phyloP scores from a whole-genome alignment of 2,329 filamentous ascomycete species.

The Neurospora crassa region DNA sequence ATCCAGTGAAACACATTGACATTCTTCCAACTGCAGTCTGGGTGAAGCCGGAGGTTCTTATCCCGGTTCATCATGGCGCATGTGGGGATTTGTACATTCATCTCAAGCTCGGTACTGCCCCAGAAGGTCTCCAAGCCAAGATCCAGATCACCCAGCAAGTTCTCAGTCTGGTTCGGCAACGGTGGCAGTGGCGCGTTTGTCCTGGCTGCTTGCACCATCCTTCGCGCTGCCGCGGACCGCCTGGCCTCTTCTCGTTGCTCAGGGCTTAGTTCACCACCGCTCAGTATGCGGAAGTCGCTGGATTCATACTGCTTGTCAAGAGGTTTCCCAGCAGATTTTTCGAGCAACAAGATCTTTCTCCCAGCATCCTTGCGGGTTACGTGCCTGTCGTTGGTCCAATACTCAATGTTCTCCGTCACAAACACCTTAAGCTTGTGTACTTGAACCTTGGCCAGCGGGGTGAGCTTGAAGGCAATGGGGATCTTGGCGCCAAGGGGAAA shows the following conservation, averaged over 20 bases:
- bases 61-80: slow-evolving; percentile 79
- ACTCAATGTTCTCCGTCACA: slow-evolving; percentile 83
- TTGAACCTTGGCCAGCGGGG: slow-evolving; percentile 84
- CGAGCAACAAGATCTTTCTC: slow-evolving; percentile 75
- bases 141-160: slow-evolving; percentile 72
- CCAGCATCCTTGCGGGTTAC: slow-evolving; percentile 79
- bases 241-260: slow-evolving; percentile 39
- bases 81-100: slow-evolving; percentile 84
- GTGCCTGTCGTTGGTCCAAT: slow-evolving; percentile 77
- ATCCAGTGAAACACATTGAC: slow-evolving; percentile 96
- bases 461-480: slow-evolving; percentile 89
- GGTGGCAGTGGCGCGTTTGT: slow-evolving; percentile 29
- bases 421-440: slow-evolving; percentile 88
- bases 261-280: slow-evolving; percentile 65
- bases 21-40: slow-evolving; percentile 88
- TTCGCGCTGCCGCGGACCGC: slow-evolving; percentile 34
- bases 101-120: slow-evolving; percentile 88
- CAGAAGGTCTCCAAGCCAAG: slow-evolving; percentile 61
- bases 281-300: slow-evolving; percentile 66
- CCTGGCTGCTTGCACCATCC: slow-evolving; percentile 45
- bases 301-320: slow-evolving; percentile 63
- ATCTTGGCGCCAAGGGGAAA: slow-evolving; percentile 83
- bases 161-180: slow-evolving; percentile 48
- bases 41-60: slow-evolving; percentile 57
- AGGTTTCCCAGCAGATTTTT: slow-evolving; percentile 74